Base-by-base conservation (phyloP, 352 stramenopile species). In the Globisporangium rhizosaccharum region DNA sequence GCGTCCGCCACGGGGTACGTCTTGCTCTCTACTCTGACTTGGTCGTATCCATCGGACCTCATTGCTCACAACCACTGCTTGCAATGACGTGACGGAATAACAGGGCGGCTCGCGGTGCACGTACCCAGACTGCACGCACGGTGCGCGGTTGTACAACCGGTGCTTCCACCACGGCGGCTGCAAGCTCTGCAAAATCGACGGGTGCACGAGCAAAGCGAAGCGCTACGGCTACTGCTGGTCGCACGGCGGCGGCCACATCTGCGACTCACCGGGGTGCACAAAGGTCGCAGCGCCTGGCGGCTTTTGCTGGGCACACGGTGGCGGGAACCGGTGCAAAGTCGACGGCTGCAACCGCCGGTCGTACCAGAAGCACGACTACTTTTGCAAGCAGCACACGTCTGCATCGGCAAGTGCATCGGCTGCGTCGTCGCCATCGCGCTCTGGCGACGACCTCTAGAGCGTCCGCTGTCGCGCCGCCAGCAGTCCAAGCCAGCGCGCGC, bases 151-250 rank as follows among this genome's bases (percentile, higher is more conserved):
- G 53, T 84, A 87, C 65, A 87, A 85, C 59, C 73, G 75, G 11
- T 87, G 76, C 53, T 87, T 85, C 64, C 76, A 87, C 53, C 78
- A 87, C 57, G 78, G 78, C 39, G 79, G 79, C 47, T 86, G 71
- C 61, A 85, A 82, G 62, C 60, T 81, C 14, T 88, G 79, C 68
- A 87, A 82, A 60, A 68, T 85, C 41, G 62, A 67, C 5, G 79
- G 79, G 18, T 87, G 79, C 61, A 86, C 72, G 25, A 84, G 74
- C 53, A 83, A 84, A 62, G 79, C 79, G 49, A 88, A 88, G 67
- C 76, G 74, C n/a, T 85, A 83, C 53, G 74, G 76, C 53, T 82
- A 83, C 65, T 87, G 79, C 75, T 88, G 79, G 79, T 82, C 74
- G 5, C 79, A 88, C 39, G 79, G 79, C 57, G 78, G 79, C 6